Conservation (phyloP, 2,329 filamentous ascomycete species). For the Hymenoscyphus repandus region DNA sequence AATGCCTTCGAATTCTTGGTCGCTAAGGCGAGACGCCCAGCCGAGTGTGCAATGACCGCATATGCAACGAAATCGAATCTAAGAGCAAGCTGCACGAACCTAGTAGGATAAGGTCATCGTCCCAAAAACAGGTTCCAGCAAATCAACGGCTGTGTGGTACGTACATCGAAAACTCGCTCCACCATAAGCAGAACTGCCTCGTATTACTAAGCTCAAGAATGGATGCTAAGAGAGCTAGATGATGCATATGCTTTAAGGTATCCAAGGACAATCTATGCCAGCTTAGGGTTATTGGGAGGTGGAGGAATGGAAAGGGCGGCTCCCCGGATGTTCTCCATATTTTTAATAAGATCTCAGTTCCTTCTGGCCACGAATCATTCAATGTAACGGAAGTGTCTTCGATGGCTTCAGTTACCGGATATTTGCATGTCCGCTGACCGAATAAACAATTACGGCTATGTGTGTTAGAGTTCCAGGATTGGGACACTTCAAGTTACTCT, state of each 20-base stretch:
- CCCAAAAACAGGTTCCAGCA: background rate
- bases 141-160: background rate
- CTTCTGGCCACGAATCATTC: too few relatives aligned
- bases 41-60: background rate
- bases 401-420: too few relatives aligned
- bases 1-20: background rate
- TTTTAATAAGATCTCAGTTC: background rate
- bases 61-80: background rate
- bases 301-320: background rate
- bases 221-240: conserved; percentile 1
- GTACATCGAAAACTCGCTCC: background rate
- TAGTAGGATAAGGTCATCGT: background rate
- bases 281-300: background rate
- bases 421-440: too few relatives aligned
- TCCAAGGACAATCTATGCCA: background rate
- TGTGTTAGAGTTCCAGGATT: too few relatives aligned
- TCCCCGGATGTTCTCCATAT: background rate
- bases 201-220: conserved; percentile 2
- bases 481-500: too few relatives aligned
- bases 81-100: conserved; percentile 1
- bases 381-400: too few relatives aligned
- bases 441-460: too few relatives aligned
- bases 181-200: conserved; percentile 1
- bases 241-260: background rate
- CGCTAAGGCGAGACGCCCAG: background rate